Conservation (phyloP, 208 protist genomes). For the Trypanosoma rangeli region DNA sequence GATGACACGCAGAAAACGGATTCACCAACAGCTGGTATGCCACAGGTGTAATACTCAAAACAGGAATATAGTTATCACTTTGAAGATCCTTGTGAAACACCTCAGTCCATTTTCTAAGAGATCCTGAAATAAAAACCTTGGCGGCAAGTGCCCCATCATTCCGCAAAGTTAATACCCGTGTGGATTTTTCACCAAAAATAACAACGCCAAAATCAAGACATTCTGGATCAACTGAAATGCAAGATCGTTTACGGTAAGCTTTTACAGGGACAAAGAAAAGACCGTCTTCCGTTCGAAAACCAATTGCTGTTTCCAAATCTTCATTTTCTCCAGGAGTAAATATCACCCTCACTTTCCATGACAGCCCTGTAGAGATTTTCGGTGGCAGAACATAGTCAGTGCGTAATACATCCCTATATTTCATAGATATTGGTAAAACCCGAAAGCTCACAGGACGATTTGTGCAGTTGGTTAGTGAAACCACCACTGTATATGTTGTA, state of each 20-base stretch:
- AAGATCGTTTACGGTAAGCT: conserved; percentile 44
- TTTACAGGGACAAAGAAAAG: conserved; percentile 66
- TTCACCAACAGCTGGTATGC: conserved; percentile 49
- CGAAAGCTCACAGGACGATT: conserved; percentile 72
- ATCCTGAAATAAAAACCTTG: conserved; percentile 57
- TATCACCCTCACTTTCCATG: conserved; percentile 56
- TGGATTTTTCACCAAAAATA: conserved; percentile 57
- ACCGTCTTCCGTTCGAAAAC: conserved; percentile 61
- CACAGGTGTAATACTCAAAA: conserved; percentile 53
- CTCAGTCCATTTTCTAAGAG: conserved; percentile 57
- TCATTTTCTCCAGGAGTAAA: conserved; percentile 63
- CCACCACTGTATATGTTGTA: conserved; percentile 43
- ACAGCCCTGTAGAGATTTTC: conserved; percentile 78
- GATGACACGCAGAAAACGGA: conserved; percentile 40
- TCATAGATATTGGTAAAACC: conserved; percentile 64
- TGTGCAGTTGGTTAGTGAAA: conserved; percentile 82
- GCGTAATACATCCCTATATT: conserved; percentile 54
- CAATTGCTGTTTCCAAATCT: conserved; percentile 67
- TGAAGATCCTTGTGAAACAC: conserved; percentile 49
- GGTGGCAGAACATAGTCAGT: conserved; percentile 66
- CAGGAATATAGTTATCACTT: conserved; percentile 26
- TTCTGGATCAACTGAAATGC: conserved; percentile 38
- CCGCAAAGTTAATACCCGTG: conserved; percentile 46
- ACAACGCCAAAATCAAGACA: conserved; percentile 78
- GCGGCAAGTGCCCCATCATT: conserved; percentile 73